Percentiles rank a stretch among this genome's conserved stretches.
Evolutionary conservation across 768 basidiomycete genomes (phyloP).

Genomic region (Termitomyces heimii): DNA sequence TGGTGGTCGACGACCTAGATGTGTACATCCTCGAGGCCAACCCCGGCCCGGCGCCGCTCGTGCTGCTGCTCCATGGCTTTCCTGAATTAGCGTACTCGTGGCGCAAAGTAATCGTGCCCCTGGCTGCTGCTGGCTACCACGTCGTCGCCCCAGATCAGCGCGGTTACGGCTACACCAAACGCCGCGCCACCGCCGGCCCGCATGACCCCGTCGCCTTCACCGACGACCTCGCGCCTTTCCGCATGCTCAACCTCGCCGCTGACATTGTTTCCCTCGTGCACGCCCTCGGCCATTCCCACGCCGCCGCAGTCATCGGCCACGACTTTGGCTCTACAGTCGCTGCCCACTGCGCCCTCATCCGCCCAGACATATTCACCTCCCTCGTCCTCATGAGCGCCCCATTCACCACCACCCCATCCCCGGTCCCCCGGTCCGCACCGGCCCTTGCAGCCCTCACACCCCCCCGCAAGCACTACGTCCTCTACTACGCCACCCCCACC

Average conservation of each 20-base stretch:
- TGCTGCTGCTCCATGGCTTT: slow-evolving; percentile 61
- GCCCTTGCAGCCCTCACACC: slow-evolving; percentile 35
- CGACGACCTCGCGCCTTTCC: slow-evolving; percentile 45
- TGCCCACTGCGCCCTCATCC: slow-evolving; percentile 44
- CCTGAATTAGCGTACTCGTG: slow-evolving; percentile 64
- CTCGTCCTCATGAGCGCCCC: slow-evolving; percentile 59
- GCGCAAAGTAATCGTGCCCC: slow-evolving; percentile 50
- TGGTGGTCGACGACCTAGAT: slow-evolving; percentile 42
- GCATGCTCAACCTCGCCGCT: slow-evolving; percentile 42
- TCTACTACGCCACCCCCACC: slow-evolving; percentile 40
- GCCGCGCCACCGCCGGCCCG: background rate
- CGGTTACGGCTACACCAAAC: slow-evolving; percentile 42
- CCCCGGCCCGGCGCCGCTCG: slow-evolving; percentile 32
- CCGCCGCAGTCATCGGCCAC: slow-evolving; percentile 50
- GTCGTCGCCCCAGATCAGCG: slow-evolving; percentile 62
- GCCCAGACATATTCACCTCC: slow-evolving; percentile 49
- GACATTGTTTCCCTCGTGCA: slow-evolving; percentile 48
- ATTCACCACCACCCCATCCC: slow-evolving; percentile 36
- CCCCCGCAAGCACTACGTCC: slow-evolving; percentile 52
- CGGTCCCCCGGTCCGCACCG: slow-evolving; percentile 10
- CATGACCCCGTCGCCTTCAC: slow-evolving; percentile 28
- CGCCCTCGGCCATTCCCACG: slow-evolving; percentile 42
- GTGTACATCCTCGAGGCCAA: slow-evolving; percentile 47
- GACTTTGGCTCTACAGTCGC: slow-evolving; percentile 55
- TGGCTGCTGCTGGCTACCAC: slow-evolving; percentile 45